Conservation (phyloP, 805 yeast genomes). For the Pichia heedii region DNA sequence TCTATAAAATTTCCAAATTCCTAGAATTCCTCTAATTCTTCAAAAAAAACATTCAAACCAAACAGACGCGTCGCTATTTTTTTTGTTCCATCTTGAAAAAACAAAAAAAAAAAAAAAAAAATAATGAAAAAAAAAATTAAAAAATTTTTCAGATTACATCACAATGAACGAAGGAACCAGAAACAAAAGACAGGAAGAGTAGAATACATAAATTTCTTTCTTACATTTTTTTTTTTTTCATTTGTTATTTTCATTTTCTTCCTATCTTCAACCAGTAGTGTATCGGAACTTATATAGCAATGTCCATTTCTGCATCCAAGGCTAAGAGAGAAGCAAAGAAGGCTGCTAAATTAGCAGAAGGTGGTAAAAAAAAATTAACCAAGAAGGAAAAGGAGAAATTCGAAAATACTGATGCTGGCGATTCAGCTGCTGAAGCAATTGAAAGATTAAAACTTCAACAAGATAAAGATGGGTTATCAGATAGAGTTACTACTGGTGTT, state of each 20-base stretch:
- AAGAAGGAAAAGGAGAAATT: constrained; percentile 38
- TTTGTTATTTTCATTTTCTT: too few species aligned
- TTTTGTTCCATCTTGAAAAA: too few species aligned
- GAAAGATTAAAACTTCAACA: constrained; percentile 85
- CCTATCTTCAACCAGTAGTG: too few species aligned
- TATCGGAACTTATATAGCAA: constrained; percentile 3
- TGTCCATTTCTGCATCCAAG: constrained; percentile 78
- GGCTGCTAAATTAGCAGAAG: constrained; percentile 84
- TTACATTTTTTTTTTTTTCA: too few species aligned
- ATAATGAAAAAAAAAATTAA: neutral
- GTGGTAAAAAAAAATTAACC: constrained; percentile 57
- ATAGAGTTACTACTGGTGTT: constrained; percentile 97
- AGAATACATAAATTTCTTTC: neutral
- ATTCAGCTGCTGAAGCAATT: constrained; percentile 62
- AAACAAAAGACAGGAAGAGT: too few species aligned
- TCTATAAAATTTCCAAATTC: too few species aligned
- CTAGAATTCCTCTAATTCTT: too few species aligned
- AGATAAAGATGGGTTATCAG: constrained; percentile 90
- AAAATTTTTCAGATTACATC: neutral
- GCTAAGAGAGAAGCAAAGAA: constrained; percentile 98
- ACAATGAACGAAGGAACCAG: neutral
- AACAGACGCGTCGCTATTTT: too few species aligned
- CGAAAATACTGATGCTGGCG: constrained; percentile 44
- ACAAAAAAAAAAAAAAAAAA: too few species aligned
- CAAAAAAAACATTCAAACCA: too few species aligned